These are phyloP conservation scores for Fusarium secorum DNA, from an alignment of 2,329 filamentous ascomycete genomes.

Conservation along the genomic window DNA sequence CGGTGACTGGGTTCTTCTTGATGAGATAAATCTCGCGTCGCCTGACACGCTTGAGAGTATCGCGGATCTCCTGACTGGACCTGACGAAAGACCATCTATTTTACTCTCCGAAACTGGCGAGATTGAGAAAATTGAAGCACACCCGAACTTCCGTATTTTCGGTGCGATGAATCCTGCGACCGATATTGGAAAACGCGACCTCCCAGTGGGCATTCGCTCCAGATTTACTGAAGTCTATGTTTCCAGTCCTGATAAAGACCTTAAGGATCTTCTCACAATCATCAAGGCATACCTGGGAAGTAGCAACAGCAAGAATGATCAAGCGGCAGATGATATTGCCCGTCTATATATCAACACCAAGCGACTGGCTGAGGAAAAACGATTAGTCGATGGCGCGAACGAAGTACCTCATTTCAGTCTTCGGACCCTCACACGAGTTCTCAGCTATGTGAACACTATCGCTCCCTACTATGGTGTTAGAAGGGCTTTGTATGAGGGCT, in stretches of 20 bases:
- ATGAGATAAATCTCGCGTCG: conserved; percentile 96
- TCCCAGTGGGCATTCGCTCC: conserved; percentile 86
- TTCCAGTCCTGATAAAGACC: conserved; percentile 83
- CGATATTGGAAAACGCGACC: conserved; percentile 93
- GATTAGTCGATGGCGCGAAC: conserved; percentile 91
- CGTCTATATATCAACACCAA: conserved; percentile 90
- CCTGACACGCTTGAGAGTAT: conserved; percentile 95
- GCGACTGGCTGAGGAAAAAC: conserved; percentile 78
- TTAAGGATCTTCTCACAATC: conserved; percentile 86
- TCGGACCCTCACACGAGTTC: conserved; percentile 86
- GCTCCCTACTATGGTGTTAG: conserved; percentile 84
- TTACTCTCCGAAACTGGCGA: conserved; percentile 93
- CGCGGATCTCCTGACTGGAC: conserved; percentile 82
- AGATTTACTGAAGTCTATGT: conserved; percentile 97
- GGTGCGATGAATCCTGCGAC: conserved; percentile 99
- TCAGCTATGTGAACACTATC: conserved; percentile 88
- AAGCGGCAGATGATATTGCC: conserved; percentile 81
- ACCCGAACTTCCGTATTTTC: conserved; percentile 94
- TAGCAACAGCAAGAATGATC: conserved; percentile 73
- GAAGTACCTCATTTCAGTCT: conserved; percentile 98
- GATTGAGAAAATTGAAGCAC: conserved; percentile 86
- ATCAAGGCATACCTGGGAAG: conserved; percentile 87
- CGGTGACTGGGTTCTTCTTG: conserved; percentile 94
- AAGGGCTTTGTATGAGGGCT: conserved; percentile 89
- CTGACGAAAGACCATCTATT: conserved; percentile 78